Base-by-base conservation (phyloP, 75 land plant species). In the Gnetum montanum region DNA sequence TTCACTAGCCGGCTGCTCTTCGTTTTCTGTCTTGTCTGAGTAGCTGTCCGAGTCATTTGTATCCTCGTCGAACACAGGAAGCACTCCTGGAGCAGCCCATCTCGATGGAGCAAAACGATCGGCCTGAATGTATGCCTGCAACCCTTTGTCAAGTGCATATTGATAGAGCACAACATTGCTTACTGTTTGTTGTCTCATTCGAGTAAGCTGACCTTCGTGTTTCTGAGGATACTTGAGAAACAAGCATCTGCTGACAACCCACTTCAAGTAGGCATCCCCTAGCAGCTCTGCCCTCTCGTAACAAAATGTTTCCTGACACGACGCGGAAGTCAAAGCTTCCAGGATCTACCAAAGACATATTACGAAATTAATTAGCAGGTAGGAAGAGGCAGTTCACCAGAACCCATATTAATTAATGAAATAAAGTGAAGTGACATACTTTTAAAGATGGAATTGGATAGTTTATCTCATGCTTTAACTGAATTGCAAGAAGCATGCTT, bases 11-110 rank as follows among this genome's bases (percentile, higher is more conserved):
- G 55, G 29, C 36, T 13, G 19, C 13, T 7, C 46, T 19, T 68
- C 72, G 62, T 43, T 31, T 29, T 55, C 71, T 0, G 30, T 37
- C 24, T 31, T 22, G 3, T 8, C 24, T 4, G 31, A 34, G 18
- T 13, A 12, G 34, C 34, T 33, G 34, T 81, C 82, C 27, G 61
- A 57, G 45, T 93, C 92, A 68, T 79, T 90, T 6, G 67, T 72
- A 55, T 95, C 99, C 57, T 95, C 99, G 61, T 90, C 97, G 75
- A 83, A 95, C 7, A 90, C 99, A 59, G 99, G 99, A 29, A 83
- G 86, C 25, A 95, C 99, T 3, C 99, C 99, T 36, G 99, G 99
- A 61, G 99, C 97, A 62, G 97, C 92, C 99, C 99, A 95, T 65
- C 99, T 63, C 31, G 94, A 83, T 49, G 99, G 99, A 25, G 97